Evolutionary conservation across 2,329 filamentous ascomycete genomes (phyloP).

Genomic region (Clarireedia monteithiana): DNA sequence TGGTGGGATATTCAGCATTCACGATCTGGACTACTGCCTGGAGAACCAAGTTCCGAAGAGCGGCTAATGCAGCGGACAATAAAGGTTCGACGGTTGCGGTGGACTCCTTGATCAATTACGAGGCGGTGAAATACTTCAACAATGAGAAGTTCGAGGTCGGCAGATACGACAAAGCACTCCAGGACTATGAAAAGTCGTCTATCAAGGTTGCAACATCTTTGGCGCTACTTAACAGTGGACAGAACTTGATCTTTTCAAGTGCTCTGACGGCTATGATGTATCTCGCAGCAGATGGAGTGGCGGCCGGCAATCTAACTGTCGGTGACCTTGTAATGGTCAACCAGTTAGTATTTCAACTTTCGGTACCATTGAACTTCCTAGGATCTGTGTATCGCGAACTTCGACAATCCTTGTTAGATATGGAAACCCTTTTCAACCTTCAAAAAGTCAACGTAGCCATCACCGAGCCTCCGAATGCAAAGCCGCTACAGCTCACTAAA

Average conservation of each 20-base stretch:
- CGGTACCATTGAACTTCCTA: conserved; percentile 92
- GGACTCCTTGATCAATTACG: conserved; percentile 96
- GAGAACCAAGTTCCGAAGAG: conserved; percentile 92
- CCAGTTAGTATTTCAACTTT: conserved; percentile 96
- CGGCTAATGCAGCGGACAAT: conserved; percentile 95
- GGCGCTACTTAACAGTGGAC: conserved; percentile 85
- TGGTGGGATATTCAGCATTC: conserved; percentile 92
- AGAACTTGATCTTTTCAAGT: conserved; percentile 94
- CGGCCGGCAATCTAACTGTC: conserved; percentile 72
- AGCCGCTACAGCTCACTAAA: conserved; percentile 60
- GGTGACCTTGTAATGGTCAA: conserved; percentile 98
- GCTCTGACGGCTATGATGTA: conserved; percentile 98
- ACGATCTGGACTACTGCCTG: conserved; percentile 95
- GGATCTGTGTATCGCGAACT: conserved; percentile 97
- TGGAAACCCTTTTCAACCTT: conserved; percentile 96
- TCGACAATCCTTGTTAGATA: conserved; percentile 88
- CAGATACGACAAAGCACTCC: conserved; percentile 80
- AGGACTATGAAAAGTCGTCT: conserved; percentile 82
- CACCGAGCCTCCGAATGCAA: conserved; percentile 67
- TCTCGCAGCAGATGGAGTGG: conserved; percentile 83
- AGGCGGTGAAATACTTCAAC: conserved; percentile 99
- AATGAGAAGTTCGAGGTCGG: conserved; percentile 93
- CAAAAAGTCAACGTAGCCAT: conserved; percentile 93
- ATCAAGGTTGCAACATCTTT: conserved; percentile 96
- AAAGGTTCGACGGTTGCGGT: conserved; percentile 91